Evolutionary conservation across 176 grass and related monocot species (phyloP).

Genomic region (Lolium multiflorum): DNA sequence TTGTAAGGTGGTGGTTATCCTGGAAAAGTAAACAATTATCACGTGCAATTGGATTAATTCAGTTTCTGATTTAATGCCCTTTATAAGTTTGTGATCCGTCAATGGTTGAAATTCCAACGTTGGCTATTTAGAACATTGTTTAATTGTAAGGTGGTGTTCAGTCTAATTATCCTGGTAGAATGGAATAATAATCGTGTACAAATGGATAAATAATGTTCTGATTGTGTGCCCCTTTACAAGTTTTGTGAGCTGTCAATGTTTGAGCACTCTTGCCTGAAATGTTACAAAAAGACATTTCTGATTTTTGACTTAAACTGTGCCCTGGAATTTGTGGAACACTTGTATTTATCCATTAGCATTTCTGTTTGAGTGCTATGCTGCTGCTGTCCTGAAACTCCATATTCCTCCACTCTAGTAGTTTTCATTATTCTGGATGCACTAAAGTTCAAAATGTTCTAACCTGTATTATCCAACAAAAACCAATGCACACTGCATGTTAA

Average conservation of each 20-base stretch:
- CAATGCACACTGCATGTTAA: conserved; percentile 40
- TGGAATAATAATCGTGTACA: background rate
- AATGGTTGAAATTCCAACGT: background rate
- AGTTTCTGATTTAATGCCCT: background rate
- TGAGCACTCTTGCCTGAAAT: background rate
- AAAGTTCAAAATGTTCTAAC: conserved; percentile 15
- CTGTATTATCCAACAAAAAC: conserved; percentile 12
- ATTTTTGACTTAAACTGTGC: conserved; percentile 17
- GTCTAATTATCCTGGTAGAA: conserved; percentile 25
- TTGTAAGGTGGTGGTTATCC: conserved; percentile 28
- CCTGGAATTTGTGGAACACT: conserved; percentile 16
- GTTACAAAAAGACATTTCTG: background rate
- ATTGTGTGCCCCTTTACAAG: background rate
- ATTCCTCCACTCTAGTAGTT: background rate
- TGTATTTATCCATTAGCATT: background rate
- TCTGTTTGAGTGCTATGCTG: background rate
- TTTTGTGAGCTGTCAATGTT: background rate
- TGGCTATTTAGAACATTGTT: conserved; percentile 17
- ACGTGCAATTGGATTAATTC: background rate
- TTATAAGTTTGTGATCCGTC: background rate
- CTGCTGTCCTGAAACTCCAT: conserved; percentile 16
- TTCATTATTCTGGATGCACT: background rate
- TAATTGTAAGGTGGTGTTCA: conserved; percentile 22
- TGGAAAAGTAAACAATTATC: conserved; percentile 3
- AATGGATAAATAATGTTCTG: background rate